A percentile compares a stretch with the other conserved stretches of the same genome.
These are phyloP conservation scores for Marasmius sp. DNA, from an alignment of 1,284 basidiomycete species.

Conservation along the genomic window DNA sequence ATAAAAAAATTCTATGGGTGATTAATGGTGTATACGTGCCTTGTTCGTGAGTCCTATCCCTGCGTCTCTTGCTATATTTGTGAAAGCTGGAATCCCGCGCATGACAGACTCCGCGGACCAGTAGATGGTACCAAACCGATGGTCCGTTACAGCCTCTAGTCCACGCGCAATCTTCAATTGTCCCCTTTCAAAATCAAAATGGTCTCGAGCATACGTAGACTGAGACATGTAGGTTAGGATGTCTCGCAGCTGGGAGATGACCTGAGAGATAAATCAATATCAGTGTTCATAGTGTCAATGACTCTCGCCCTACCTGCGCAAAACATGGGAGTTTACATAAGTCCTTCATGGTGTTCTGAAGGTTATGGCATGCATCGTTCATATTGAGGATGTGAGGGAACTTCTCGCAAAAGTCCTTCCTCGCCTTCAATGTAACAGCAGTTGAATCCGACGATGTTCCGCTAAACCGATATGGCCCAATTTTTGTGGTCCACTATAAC, in stretches of 20 bases:
- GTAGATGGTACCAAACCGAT: slow-evolving; percentile 20
- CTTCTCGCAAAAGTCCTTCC: neutral
- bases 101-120: slow-evolving; percentile 21
- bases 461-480: neutral
- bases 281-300: too few relatives aligned
- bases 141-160: slow-evolving; percentile 3
- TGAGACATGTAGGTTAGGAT: neutral
- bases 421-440: neutral
- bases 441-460: neutral
- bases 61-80: neutral
- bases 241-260: neutral
- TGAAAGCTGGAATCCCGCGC: slow-evolving; percentile 18
- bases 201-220: neutral
- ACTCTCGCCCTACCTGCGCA: too few relatives aligned
- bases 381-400: slow-evolving; percentile 17
- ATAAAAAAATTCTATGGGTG: too few relatives aligned
- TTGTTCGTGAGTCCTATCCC: neutral
- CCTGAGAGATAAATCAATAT: too few relatives aligned
- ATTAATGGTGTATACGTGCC: too few relatives aligned
- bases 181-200: neutral
- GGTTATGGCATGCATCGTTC: slow-evolving; percentile 19
- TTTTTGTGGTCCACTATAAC: neutral
- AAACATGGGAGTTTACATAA: slow-evolving; percentile 20
- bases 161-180: neutral
- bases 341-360: slow-evolving; percentile 22